These are phyloP conservation scores for Plenodomus biglobosus DNA, from an alignment of 2,329 filamentous ascomycete genomes.

Conservation along the genomic window DNA sequence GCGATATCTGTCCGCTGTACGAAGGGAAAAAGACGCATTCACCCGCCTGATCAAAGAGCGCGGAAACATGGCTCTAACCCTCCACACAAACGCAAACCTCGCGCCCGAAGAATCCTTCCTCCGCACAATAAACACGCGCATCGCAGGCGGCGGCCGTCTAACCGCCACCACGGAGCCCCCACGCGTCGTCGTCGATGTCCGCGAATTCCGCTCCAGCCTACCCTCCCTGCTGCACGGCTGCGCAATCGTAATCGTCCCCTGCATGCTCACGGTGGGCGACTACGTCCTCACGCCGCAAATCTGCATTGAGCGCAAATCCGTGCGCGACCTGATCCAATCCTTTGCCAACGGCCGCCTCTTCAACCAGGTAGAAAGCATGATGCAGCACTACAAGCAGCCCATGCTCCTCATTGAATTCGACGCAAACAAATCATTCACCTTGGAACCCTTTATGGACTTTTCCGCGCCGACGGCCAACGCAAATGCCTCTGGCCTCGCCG, in stretches of 20 bases:
- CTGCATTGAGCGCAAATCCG: constrained; percentile 91
- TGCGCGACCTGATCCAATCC: constrained; percentile 87
- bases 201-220: constrained; percentile 91
- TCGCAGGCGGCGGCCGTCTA: constrained; percentile 87
- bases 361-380: constrained; percentile 91
- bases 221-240: constrained; percentile 89
- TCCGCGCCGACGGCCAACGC: constrained; percentile 31
- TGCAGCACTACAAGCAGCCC: constrained; percentile 83
- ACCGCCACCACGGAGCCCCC: constrained; percentile 83
- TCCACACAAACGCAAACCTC: constrained; percentile 65
- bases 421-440: constrained; percentile 93
- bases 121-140: constrained; percentile 92
- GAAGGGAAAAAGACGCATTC: constrained; percentile 96
- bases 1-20: constrained; percentile 81
- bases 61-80: constrained; percentile 85
- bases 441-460: constrained; percentile 62
- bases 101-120: constrained; percentile 91
- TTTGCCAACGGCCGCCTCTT: constrained; percentile 91
- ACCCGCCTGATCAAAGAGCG: constrained; percentile 93
- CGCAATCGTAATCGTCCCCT: constrained; percentile 85
- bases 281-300: constrained; percentile 91
- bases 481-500: constrained; percentile 57
- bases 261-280: constrained; percentile 94
- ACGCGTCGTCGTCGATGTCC: constrained; percentile 89
- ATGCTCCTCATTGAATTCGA: constrained; percentile 98